Percentiles rank a stretch among this genome's conserved stretches.
Evolutionary conservation across 1,284 basidiomycete species (phyloP).

Genomic region (Ganoderma meredithae): DNA sequence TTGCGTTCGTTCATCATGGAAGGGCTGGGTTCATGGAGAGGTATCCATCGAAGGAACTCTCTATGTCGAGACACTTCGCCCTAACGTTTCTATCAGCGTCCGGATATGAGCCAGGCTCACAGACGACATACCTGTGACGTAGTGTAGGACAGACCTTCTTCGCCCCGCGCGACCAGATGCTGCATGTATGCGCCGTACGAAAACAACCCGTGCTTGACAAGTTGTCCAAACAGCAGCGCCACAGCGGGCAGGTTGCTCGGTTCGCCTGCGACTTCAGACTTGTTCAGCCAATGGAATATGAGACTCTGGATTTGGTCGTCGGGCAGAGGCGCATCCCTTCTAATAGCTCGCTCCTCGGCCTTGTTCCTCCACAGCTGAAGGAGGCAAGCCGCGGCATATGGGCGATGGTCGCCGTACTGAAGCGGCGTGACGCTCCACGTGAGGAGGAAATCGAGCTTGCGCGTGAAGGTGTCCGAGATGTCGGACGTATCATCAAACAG

Average conservation of each 20-base stretch:
- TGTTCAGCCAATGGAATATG: conserved; percentile 88
- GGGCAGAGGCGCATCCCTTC: conserved; percentile 62
- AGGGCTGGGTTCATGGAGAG: conserved; percentile 61
- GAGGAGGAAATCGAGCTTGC: conserved; percentile 82
- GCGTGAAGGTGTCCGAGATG: conserved; percentile 57
- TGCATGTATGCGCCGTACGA: conserved; percentile 89
- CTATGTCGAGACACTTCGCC: conserved; percentile 65
- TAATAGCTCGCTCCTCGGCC: conserved; percentile 64
- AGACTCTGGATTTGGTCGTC: conserved; percentile 72
- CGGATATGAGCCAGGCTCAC: background rate
- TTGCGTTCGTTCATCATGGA: conserved; percentile 73
- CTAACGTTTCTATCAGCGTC: conserved; percentile 27
- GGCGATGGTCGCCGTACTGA: conserved; percentile 87
- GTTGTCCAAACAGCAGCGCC: conserved; percentile 80
- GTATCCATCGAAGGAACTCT: conserved; percentile 72
- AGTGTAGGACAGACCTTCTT: conserved; percentile 61
- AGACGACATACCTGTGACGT: conserved; percentile 50
- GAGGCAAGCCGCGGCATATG: conserved; percentile 82
- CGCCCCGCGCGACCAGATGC: conserved; percentile 84
- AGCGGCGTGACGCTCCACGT: conserved; percentile 88
- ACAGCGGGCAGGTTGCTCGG: conserved; percentile 66
- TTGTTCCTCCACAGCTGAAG: conserved; percentile 76
- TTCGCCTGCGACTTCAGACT: conserved; percentile 67
- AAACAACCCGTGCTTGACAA: conserved; percentile 80
- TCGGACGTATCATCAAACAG: conserved; percentile 65